These are phyloP conservation scores for Naematelia aurantialba DNA, from an alignment of 768 basidiomycete genomes.

Conservation along the genomic window DNA sequence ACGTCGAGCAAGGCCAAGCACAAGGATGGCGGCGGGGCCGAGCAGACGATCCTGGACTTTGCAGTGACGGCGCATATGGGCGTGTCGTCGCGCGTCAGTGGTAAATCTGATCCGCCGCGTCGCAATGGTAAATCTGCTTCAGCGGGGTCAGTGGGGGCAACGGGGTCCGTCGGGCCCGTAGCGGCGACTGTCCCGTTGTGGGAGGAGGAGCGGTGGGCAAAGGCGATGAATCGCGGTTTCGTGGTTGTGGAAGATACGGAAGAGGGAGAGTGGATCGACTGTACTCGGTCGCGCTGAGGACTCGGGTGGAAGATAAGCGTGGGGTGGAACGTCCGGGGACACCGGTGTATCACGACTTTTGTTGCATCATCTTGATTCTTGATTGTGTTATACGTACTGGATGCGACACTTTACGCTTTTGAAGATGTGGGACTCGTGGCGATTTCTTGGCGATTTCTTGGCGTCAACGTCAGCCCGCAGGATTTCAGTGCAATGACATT, in stretches of 20 bases:
- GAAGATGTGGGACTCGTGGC: no score
- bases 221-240: neutral
- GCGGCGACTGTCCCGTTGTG: neutral
- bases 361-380: neutral
- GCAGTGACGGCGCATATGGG: neutral
- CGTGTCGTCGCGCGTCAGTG: neutral
- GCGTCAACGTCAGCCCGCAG: no score
- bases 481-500: no score
- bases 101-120: no score
- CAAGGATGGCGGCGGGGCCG: neutral
- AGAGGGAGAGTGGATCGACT: conserved; percentile 18
- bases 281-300: conserved; percentile 10
- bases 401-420: no score
- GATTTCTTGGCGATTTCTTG: no score
- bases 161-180: no score
- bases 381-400: neutral
- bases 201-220: neutral
- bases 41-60: neutral
- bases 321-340: no score
- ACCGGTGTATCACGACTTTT: neutral
- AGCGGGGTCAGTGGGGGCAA: no score
- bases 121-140: no score
- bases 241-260: conserved; percentile 13
- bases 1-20: neutral
- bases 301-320: no score